Evolutionary conservation across 192 early-diverging fungal genomes (phyloP), one percentile per base, ranked within the genome.

Genomic region (Umbelopsis vinacea): DNA sequence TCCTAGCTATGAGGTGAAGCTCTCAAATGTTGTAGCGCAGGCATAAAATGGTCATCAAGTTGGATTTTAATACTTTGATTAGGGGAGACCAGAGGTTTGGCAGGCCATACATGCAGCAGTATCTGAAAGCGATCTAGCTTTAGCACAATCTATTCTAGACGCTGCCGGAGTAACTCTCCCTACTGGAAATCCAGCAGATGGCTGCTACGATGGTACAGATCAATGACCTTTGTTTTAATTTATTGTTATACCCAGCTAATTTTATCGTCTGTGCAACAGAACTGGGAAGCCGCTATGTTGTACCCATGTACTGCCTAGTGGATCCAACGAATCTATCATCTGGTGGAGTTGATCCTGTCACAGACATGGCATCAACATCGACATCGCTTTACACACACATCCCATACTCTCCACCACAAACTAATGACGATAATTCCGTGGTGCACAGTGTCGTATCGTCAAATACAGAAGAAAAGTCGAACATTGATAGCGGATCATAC

Each of bases 81-180:
- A 85, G 77, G 93, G 93, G 19, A 83, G 88, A 37, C 37, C 74
- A 23, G 92, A 94, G 79, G 84, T 94, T 46, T 94, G 93, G 93
- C 90, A 92, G 74, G 91, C 92, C 19, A 78, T 94, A 23, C 78
- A 85, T 14, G 75, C 87, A 46, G 89, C 85, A 0, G 85, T 85
- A 72, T 84, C 86, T 74, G 81, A 84, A 35, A 73, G 76, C 29
- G 83, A 85, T 45, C 23, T 73, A 4, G 78, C 77, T 67, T 75
- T 89, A 35, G 87, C 93, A 22, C 84, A 78, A 46, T 85, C 85
- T 2, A 90, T 94, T 35, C 54, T 94, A 22, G 90, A 92, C 35
- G 84, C 89, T 47, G 89, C 82, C 38, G 85, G 88, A 35, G 84
- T 94, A 21, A 85, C 78, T 7, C 80, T 92, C 45, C 93, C 93